These are phyloP conservation scores for Sarcodon aspratus DNA, from an alignment of 768 basidiomycete species.

Conservation along the genomic window DNA sequence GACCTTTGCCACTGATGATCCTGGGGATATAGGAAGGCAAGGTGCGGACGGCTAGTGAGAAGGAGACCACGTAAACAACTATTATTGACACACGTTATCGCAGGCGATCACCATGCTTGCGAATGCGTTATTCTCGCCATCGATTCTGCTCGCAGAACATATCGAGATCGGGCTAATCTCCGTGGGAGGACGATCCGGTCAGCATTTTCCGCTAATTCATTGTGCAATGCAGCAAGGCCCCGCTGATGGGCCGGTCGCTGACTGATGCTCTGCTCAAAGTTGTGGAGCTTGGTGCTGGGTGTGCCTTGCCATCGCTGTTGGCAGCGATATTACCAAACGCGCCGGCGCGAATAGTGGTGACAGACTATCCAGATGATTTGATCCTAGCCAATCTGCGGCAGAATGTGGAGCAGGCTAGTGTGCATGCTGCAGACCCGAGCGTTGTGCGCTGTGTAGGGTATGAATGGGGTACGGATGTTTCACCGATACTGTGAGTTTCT, in stretches of 20 bases:
- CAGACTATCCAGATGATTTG: constrained; percentile 56
- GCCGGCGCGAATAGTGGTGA: constrained; percentile 45
- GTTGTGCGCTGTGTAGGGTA: constrained; percentile 36
- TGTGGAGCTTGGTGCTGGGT: constrained; percentile 63
- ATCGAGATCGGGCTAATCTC: constrained; percentile 46
- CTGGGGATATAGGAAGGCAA: background rate
- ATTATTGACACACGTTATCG: background rate
- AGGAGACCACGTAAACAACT: too few species aligned
- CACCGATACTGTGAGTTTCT: constrained; percentile 33
- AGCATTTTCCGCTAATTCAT: constrained; percentile 2
- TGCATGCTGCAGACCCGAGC: constrained; percentile 25
- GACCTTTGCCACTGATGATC: background rate
- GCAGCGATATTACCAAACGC: constrained; percentile 26
- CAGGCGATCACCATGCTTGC: constrained; percentile 64
- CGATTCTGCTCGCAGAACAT: constrained; percentile 51
- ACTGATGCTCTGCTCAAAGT: constrained; percentile 23
- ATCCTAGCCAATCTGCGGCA: constrained; percentile 44
- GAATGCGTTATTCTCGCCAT: constrained; percentile 64
- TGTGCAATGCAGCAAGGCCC: background rate
- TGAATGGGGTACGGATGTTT: constrained; percentile 51
- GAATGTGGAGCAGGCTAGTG: constrained; percentile 43
- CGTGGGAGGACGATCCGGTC: constrained; percentile 30
- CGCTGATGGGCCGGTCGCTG: background rate
- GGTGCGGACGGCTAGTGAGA: background rate
- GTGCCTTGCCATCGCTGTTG: constrained; percentile 56